A percentile compares a stretch with the other conserved stretches of the same genome.
phyloP scores from a whole-genome alignment of 164 flowering plant species.

The Cinnamomum micranthum region DNA sequence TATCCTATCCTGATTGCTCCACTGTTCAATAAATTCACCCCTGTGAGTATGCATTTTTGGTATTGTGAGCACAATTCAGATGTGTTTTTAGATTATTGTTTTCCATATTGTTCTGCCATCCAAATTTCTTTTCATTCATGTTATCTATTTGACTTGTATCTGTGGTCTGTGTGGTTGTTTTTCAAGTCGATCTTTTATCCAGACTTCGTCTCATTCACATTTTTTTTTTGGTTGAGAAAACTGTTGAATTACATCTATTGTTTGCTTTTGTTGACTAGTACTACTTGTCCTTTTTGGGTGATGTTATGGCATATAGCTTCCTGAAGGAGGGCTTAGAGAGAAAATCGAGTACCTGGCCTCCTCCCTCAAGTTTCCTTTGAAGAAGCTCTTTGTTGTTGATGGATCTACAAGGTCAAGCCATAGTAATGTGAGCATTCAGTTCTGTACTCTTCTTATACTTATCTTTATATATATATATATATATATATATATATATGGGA shows the following conservation, averaged over 20 bases:
- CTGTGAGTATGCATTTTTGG: conserved; percentile 51
- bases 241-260: not conserved
- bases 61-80: not conserved
- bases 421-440: conserved; percentile 79
- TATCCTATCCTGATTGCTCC: conserved; percentile 95
- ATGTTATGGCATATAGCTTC: conserved; percentile 48
- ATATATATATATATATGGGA: too few relatives aligned
- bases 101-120: not conserved
- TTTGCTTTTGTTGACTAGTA: not conserved
- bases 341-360: conserved; percentile 89
- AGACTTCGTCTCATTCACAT: too few relatives aligned
- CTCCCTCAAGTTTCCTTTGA: conserved; percentile 85
- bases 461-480: too few relatives aligned
- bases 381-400: conserved; percentile 95
- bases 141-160: not conserved
- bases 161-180: too few relatives aligned
- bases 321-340: conserved; percentile 73
- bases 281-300: not conserved
- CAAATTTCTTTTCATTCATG: not conserved
- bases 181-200: too few relatives aligned
- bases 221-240: not conserved
- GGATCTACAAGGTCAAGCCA: conserved; percentile 99
- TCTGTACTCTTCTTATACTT: not conserved
- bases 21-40: conserved; percentile 95
- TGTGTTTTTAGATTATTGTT: not conserved